Conservation (phyloP, 1,284 basidiomycete genomes). For the Leucocoprinus gongylophorus region DNA sequence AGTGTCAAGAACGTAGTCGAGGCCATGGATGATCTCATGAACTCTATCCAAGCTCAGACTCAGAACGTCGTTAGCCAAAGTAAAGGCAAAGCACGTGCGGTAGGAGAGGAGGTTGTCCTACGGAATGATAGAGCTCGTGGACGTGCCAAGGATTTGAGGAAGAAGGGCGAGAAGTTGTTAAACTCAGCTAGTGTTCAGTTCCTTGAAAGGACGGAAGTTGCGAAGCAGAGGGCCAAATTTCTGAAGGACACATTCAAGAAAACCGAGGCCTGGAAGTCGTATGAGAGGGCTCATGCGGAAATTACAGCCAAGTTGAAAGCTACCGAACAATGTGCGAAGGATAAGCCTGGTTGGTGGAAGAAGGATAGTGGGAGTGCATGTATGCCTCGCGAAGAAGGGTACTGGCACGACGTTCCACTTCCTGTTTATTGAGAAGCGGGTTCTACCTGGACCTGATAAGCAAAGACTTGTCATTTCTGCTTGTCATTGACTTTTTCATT, state of each 20-base stretch:
- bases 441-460: background rate
- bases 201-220: slow-evolving; percentile 26
- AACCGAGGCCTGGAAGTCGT: slow-evolving; percentile 31
- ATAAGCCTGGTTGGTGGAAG: slow-evolving; percentile 8
- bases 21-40: slow-evolving; percentile 53
- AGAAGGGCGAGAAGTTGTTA: slow-evolving; percentile 31
- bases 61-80: slow-evolving; percentile 40
- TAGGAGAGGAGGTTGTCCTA: slow-evolving; percentile 41
- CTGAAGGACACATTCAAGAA: slow-evolving; percentile 34
- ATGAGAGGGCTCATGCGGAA: slow-evolving; percentile 32
- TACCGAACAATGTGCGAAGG: slow-evolving; percentile 12
- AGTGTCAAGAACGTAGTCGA: slow-evolving; percentile 47
- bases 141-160: slow-evolving; percentile 52
- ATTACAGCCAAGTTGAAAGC: slow-evolving; percentile 29
- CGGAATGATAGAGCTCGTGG: slow-evolving; percentile 51
- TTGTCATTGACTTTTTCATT: background rate
- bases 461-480: background rate
- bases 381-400: background rate
- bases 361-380: background rate
- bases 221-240: slow-evolving; percentile 41
- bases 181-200: slow-evolving; percentile 21
- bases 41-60: slow-evolving; percentile 44
- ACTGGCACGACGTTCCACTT: background rate
- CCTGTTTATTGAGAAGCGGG: background rate
- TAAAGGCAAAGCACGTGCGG: slow-evolving; percentile 36